These are phyloP conservation scores for Fusarium setosum DNA, from an alignment of 2,329 filamentous ascomycete species.

Conservation along the genomic window DNA sequence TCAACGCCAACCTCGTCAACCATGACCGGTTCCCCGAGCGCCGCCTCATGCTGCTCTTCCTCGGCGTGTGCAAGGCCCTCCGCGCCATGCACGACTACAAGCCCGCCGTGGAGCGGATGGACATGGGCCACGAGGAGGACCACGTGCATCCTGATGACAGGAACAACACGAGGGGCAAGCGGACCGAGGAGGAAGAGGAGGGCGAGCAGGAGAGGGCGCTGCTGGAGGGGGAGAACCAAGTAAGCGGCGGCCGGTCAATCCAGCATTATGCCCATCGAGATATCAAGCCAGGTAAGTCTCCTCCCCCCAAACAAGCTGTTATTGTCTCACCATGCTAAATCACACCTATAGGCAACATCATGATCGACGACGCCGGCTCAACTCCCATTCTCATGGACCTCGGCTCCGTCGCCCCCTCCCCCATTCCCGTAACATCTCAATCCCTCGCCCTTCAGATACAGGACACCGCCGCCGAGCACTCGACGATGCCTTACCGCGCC, in stretches of 20 bases:
- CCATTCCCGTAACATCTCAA: conserved; percentile 88
- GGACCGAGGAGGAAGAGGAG: conserved; percentile 74
- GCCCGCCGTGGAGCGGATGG: conserved; percentile 61
- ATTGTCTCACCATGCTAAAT: background rate
- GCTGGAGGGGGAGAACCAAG: conserved; percentile 79
- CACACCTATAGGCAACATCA: conserved; percentile 80
- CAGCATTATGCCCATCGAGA: conserved; percentile 94
- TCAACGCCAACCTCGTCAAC: conserved; percentile 98
- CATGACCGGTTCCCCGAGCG: conserved; percentile 90
- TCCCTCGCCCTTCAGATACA: conserved; percentile 92
- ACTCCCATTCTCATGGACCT: conserved; percentile 97
- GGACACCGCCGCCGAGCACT: conserved; percentile 94
- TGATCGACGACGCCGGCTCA: conserved; percentile 93
- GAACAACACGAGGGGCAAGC: conserved; percentile 51
- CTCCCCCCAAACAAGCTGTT: background rate
- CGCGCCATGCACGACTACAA: conserved; percentile 92
- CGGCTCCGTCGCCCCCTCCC: conserved; percentile 88
- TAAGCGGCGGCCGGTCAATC: conserved; percentile 70
- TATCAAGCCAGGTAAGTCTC: conserved; percentile 88
- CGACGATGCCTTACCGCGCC: conserved; percentile 97
- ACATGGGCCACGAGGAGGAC: conserved; percentile 59
- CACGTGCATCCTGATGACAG: conserved; percentile 48
- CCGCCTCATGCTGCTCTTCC: conserved; percentile 87
- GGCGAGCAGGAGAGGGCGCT: conserved; percentile 83
- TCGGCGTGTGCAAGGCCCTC: conserved; percentile 90